phyloP scores from a whole-genome alignment of 495 filamentous ascomycete species.

The Chaetomium fimeti region DNA sequence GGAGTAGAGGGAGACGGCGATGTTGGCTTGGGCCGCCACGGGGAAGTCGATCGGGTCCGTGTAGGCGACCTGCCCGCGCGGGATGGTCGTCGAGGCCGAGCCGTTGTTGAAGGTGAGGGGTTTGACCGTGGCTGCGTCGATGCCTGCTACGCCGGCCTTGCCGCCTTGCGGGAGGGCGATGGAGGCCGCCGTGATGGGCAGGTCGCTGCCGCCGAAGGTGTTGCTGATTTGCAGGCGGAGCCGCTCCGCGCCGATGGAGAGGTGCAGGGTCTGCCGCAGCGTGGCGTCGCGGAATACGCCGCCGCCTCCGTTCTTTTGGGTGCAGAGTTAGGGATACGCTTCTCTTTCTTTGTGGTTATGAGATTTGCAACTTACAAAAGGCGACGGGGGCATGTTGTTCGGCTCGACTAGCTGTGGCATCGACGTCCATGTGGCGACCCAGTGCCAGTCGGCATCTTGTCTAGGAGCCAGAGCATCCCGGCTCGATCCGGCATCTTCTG shows the following conservation, averaged over 20 bases:
- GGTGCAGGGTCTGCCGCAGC: constrained; percentile 64
- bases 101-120: constrained; percentile 59
- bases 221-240: constrained; percentile 67
- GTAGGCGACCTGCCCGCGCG: constrained; percentile 57
- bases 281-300: constrained; percentile 55
- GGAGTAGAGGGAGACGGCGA: constrained; percentile 61
- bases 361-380: constrained; percentile 50
- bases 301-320: constrained; percentile 14
- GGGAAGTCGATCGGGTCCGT: constrained; percentile 63
- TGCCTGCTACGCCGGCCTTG: constrained; percentile 52
- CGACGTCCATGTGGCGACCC: constrained; percentile 64
- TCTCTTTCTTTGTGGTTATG: not conserved
- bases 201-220: constrained; percentile 60
- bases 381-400: constrained; percentile 58
- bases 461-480: constrained; percentile 4
- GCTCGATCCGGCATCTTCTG: not conserved
- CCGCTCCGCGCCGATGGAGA: constrained; percentile 54
- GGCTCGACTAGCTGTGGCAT: constrained; percentile 67
- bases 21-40: constrained; percentile 46
- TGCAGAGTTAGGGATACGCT: not conserved
- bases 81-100: constrained; percentile 51
- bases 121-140: constrained; percentile 51
- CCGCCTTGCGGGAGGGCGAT: constrained; percentile 54
- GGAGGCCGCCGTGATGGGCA: constrained; percentile 60
- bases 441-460: constrained; percentile 43